Evolutionary conservation across 2,329 filamentous ascomycete genomes (phyloP), one percentile per base, ranked within the genome.

Genomic region (Fusarium sp.): DNA sequence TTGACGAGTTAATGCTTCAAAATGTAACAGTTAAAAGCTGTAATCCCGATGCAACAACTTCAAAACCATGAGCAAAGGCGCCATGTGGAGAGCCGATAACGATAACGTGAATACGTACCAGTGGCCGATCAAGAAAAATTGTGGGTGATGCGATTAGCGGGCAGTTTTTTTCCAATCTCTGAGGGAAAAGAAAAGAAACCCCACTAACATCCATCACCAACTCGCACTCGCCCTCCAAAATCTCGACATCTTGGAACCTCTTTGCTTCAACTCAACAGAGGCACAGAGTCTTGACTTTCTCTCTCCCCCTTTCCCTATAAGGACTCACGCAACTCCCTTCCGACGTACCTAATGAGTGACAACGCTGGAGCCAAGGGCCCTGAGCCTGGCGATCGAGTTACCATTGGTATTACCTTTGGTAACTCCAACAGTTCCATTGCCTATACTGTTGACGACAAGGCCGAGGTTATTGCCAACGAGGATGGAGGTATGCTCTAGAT

Each of bases 381-480:
- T 70, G 84, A 87, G 84, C 89, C 90, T 58, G 85, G 84, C 77
- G 87, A 91, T 78, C 88, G 90, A 79, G 87, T 88, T 80, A 94
- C 93, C 82, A 98, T 99, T 85, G 96, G 96, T 83, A 95, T 99
- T 82, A 93, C 95, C 77, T 98, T 98, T 88, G 96, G 96, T 85
- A 99, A 98, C 88, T 95, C 95, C 72, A 97, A 98, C 91, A 97
- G 94, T 87, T 98, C 95, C 70, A 98, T 99, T 85, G 96, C 96
- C 79, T 95, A 92, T 83, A 97, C 95, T 52, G 90, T 92, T 72
- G 96, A 98, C 81, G 96, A 97, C 84, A 97, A 97, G 88, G 92
- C 95, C 75, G 94, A 98, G 83, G 96, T 99, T 74, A 98, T 99
- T 85, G 96, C 96, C 81, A 98, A 99, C 86, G 96, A 98, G 87